Percentiles rank a stretch among this genome's conserved stretches.
phyloP scores from a whole-genome alignment of 306 rosid species.

The Inga oerstediana region DNA sequence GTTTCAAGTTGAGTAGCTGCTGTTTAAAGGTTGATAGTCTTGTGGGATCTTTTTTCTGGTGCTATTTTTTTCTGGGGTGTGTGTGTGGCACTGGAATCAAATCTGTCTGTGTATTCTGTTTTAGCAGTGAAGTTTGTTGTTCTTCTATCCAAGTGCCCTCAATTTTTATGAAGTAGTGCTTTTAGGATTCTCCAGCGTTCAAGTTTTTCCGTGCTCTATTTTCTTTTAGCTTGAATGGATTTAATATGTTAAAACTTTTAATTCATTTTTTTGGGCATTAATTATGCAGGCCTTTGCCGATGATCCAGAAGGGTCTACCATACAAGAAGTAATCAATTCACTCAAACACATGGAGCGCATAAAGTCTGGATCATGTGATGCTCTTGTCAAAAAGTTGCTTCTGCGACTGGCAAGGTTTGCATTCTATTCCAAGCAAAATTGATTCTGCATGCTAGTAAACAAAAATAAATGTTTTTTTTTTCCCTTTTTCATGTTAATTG shows the following conservation, averaged over 20 bases:
- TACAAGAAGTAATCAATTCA: constrained; percentile 58
- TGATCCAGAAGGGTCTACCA: constrained; percentile 64
- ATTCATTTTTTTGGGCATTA: not conserved
- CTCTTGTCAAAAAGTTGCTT: constrained; percentile 71
- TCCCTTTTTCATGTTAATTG: not conserved
- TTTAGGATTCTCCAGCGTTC: not conserved
- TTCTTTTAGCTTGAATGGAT: constrained; percentile 12
- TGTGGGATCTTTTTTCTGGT: not conserved
- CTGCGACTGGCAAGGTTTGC: constrained; percentile 79
- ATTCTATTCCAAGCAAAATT: constrained; percentile 6
- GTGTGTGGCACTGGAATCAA: not conserved
- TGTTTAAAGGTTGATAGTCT: not conserved
- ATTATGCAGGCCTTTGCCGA: constrained; percentile 60
- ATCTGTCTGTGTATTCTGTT: not conserved
- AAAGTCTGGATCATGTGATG: constrained; percentile 84
- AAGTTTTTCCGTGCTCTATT: not conserved
- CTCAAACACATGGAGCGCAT: constrained; percentile 71
- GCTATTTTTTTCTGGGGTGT: no score
- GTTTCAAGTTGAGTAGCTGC: not conserved
- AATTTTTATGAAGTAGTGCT: not conserved
- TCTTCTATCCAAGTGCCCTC: not conserved
- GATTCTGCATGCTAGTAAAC: not conserved
- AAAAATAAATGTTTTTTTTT: not conserved
- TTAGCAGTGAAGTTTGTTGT: not conserved
- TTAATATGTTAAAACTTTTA: constrained; percentile 8